Base-by-base conservation (phyloP, 2,329 filamentous ascomycete species). In the Rhynchosporium graminicola region DNA sequence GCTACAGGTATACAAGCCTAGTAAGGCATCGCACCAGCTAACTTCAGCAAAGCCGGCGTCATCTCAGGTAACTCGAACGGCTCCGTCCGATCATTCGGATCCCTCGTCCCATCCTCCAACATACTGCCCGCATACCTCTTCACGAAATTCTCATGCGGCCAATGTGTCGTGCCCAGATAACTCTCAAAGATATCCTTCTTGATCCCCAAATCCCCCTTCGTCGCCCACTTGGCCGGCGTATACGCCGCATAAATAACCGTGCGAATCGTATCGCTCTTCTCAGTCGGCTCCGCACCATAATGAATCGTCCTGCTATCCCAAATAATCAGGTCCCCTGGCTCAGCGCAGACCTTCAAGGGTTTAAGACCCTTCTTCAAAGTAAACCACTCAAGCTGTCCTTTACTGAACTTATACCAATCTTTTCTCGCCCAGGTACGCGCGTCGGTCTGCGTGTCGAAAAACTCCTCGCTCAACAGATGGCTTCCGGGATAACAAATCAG, bases 241-340 rank as follows among this genome's bases (percentile, higher is more conserved):
- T 72, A 77, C 51, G 73, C 77, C 0, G 77, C 76, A 60, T 79
- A 79, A 12, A 77, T 70, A 4, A 71, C 72, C 6, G 76, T 74
- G 1, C 76, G 71, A 36, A 73, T 73, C 28, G 64, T 57, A 1
- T 58, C 63, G 5, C 71, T 71, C 29, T 62, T 43, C 36, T 67
- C 63, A 1, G 54, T 71, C 0, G 75, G 74, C 29, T 74, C 72
- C 3, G 70, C 59, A 13, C 76, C 76, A 52, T 75, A 78, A 61
- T 78, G 76, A 8, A 75, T 69, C 2, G 71, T 74, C 3, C 75
- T 72, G 42, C 69, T 72, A 63, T 78, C 77, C 76, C 77, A 78
- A 0, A 77, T 58, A 51, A 76, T 70, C 20, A 77, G 65, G 60
- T 77, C 76, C 1, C 76, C 76, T 0, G 72, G 69, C 15, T 76